These are phyloP conservation scores for Metarhizium guizhouense DNA, from an alignment of 2,329 filamentous ascomycete species.

Conservation along the genomic window DNA sequence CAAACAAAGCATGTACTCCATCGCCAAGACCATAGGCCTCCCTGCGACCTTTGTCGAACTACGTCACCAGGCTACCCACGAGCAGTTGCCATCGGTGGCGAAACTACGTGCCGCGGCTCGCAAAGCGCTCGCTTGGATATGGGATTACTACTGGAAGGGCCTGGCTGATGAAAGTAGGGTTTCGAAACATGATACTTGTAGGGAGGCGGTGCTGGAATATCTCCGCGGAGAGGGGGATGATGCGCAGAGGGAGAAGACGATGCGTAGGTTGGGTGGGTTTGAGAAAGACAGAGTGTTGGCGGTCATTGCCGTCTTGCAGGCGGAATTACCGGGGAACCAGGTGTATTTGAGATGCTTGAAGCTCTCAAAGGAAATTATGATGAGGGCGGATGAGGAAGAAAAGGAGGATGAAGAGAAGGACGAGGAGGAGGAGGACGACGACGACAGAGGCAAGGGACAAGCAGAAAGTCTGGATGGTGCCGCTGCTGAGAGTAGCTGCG, in stretches of 20 bases:
- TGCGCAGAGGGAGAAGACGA: conserved; percentile 12
- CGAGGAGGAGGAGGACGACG: conserved; percentile 6
- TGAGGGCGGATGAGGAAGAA: conserved; percentile 11
- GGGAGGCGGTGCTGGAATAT: conserved; percentile 27
- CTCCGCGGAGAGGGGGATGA: conserved; percentile 27
- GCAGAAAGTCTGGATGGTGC: too few species aligned
- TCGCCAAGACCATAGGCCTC: conserved; percentile 59
- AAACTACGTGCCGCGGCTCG: conserved; percentile 61
- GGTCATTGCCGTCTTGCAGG: conserved; percentile 29
- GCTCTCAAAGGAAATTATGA: conserved; percentile 32
- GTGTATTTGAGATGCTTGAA: conserved; percentile 35
- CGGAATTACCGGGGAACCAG: conserved; percentile 31
- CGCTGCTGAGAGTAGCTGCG: conserved; percentile 10
- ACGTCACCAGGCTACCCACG: conserved; percentile 83
- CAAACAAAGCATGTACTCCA: conserved; percentile 65
- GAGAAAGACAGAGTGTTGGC: conserved; percentile 27
- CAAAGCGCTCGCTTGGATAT: conserved; percentile 75
- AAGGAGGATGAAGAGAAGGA: conserved; percentile 5
- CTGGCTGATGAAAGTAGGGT: conserved; percentile 21
- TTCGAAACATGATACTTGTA: conserved; percentile 18
- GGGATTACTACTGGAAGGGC: conserved; percentile 75
- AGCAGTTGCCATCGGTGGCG: conserved; percentile 69
- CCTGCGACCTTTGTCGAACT: conserved; percentile 80
- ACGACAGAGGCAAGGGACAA: too few species aligned
- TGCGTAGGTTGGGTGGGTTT: conserved; percentile 25